These are phyloP conservation scores for Penicillium odoratum DNA, from an alignment of 495 filamentous ascomycete genomes.

Conservation along the genomic window DNA sequence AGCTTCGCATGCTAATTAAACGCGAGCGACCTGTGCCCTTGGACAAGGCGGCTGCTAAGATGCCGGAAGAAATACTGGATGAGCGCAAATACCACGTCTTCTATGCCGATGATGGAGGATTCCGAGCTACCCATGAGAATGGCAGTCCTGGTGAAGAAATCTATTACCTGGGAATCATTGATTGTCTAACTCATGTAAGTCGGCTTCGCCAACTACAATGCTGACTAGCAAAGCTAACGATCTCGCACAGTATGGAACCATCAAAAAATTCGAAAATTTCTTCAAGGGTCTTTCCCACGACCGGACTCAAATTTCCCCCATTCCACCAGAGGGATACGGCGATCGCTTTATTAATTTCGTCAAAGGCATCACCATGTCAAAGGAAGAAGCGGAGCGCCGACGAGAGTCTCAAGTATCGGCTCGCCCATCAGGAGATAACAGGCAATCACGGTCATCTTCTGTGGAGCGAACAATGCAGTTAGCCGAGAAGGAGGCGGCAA, in stretches of 20 bases:
- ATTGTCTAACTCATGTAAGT: conserved; percentile 92
- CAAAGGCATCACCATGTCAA: conserved; percentile 81
- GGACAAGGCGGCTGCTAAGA: conserved; percentile 75
- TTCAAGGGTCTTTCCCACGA: conserved; percentile 86
- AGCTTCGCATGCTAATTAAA: conserved; percentile 89
- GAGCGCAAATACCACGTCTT: conserved; percentile 72
- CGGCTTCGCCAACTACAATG: not conserved
- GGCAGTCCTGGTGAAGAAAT: conserved; percentile 84
- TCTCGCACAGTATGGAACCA: conserved; percentile 67
- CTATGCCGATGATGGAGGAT: conserved; percentile 91
- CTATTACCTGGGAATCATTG: conserved; percentile 97
- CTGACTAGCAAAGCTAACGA: conserved; percentile 28
- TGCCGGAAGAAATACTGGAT: conserved; percentile 83
- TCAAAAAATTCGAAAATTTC: conserved; percentile 89
- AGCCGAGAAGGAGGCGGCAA: conserved; percentile 51
- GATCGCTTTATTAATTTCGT: conserved; percentile 96
- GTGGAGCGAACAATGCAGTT: conserved; percentile 48
- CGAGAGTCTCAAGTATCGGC: conserved; percentile 42
- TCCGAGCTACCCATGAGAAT: conserved; percentile 90
- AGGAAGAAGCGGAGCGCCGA: conserved; percentile 73
- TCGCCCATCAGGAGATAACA: conserved; percentile 28
- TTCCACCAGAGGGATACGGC: conserved; percentile 89
- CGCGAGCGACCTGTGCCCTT: conserved; percentile 89
- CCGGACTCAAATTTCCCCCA: conserved; percentile 83
- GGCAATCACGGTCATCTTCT: conserved; percentile 41